A percentile compares a stretch with the other conserved stretches of the same genome.
Conservation (phyloP, 2,329 filamentous ascomycete genomes). For the Botrytis hyacinthi region DNA sequence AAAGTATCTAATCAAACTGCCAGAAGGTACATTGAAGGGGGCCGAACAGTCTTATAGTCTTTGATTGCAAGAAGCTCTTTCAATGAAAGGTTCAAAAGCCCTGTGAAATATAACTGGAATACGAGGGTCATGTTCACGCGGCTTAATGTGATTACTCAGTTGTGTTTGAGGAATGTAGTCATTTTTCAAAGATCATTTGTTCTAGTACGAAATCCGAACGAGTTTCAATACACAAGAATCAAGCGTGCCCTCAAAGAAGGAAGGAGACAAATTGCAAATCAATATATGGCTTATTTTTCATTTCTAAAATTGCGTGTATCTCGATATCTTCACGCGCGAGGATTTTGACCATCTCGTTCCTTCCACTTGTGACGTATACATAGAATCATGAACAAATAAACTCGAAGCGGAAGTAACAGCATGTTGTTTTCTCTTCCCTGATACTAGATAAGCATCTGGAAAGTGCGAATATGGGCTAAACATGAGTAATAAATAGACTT, state of each 20-base stretch:
- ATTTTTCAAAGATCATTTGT: not conserved
- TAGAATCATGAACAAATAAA: not conserved
- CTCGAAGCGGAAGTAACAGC: not conserved
- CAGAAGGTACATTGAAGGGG: not conserved
- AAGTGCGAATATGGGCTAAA: not conserved
- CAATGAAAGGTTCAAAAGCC: not conserved
- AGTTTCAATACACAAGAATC: not conserved
- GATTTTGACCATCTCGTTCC: not conserved
- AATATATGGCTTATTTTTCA: not conserved
- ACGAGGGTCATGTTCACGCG: fast-evolving
- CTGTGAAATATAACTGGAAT: not conserved
- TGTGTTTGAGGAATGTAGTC: not conserved
- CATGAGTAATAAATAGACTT: not conserved
- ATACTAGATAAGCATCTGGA: no score
- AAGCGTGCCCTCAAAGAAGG: not conserved
- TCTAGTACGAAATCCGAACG: not conserved
- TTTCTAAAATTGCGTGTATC: not conserved
- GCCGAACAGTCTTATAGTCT: not conserved
- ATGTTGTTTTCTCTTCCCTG: not conserved
- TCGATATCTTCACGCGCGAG: not conserved
- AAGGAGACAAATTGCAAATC: no score
- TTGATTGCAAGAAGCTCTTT: not conserved
- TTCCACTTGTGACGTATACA: not conserved
- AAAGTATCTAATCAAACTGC: no score
- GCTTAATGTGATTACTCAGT: not conserved